Conservation (phyloP, 371 early-diverging fungal species). For the Rhizomucor pusillus region DNA sequence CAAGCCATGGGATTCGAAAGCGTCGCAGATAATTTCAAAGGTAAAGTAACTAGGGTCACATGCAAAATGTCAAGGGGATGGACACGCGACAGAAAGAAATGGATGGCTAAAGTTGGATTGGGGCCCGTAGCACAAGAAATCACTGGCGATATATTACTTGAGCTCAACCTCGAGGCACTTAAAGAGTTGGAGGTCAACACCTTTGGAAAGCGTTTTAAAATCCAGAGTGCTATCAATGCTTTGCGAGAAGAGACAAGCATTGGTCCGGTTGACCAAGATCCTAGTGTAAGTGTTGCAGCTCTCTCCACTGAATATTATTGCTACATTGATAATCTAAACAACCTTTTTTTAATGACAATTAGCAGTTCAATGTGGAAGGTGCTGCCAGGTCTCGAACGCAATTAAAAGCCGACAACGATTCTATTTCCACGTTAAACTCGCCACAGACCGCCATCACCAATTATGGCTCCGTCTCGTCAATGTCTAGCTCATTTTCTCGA, state of each 20-base stretch:
- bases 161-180: conserved; percentile 51
- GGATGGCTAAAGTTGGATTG: not conserved
- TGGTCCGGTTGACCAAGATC: no score
- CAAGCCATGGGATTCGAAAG: conserved; percentile 46
- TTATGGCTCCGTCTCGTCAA: conserved; percentile 2
- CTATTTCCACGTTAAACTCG: conserved; percentile 1
- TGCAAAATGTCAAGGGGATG: not conserved
- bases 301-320: no score
- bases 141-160: conserved; percentile 57
- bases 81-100: not conserved
- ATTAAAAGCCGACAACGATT: not conserved
- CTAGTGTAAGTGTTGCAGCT: no score
- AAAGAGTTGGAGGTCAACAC: conserved; percentile 62
- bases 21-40: conserved; percentile 47
- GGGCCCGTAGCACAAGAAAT: conserved; percentile 52
- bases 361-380: no score
- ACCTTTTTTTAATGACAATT: not conserved
- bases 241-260: conserved; percentile 29
- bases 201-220: conserved; percentile 63
- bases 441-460: not conserved
- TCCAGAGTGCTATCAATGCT: conserved; percentile 55
- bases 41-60: conserved; percentile 24
- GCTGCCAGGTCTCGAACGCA: not conserved
- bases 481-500: not conserved
- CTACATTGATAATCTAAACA: no score